These are phyloP conservation scores for Stenogyne calaminthoides DNA, from an alignment of 305 asterid genomes.

Conservation along the genomic window DNA sequence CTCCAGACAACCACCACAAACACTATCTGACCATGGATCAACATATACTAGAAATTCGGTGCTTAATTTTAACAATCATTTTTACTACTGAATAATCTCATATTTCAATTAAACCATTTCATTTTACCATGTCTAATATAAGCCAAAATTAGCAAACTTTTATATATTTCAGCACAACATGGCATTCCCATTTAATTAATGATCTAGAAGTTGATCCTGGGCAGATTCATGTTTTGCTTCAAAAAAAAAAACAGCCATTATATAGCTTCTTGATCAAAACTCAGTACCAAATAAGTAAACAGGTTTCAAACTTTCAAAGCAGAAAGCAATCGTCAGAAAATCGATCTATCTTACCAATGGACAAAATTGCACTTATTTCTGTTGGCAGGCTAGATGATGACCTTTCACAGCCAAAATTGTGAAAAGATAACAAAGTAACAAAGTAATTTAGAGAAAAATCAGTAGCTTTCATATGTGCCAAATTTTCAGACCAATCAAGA, in stretches of 20 bases:
- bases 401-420: conserved; percentile 4
- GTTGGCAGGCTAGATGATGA: background rate
- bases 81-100: too few species aligned
- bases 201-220: too few species aligned
- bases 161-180: background rate
- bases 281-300: too few species aligned
- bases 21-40: too few species aligned
- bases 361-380: conserved; percentile 21
- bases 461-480: too few species aligned
- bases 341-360: background rate
- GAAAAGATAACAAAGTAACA: background rate
- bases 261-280: background rate
- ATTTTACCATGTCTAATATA: background rate
- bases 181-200: background rate
- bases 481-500: background rate
- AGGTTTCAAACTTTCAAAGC: too few species aligned
- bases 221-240: too few species aligned
- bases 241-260: background rate
- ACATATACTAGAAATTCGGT: too few species aligned
- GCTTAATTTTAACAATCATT: too few species aligned
- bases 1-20: too few species aligned
- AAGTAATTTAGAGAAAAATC: background rate
- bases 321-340: conserved; percentile 13
- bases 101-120: background rate
- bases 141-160: background rate